These are phyloP conservation scores for Diaporthe sp. DNA, from an alignment of 2,329 filamentous ascomycete genomes.

Conservation along the genomic window DNA sequence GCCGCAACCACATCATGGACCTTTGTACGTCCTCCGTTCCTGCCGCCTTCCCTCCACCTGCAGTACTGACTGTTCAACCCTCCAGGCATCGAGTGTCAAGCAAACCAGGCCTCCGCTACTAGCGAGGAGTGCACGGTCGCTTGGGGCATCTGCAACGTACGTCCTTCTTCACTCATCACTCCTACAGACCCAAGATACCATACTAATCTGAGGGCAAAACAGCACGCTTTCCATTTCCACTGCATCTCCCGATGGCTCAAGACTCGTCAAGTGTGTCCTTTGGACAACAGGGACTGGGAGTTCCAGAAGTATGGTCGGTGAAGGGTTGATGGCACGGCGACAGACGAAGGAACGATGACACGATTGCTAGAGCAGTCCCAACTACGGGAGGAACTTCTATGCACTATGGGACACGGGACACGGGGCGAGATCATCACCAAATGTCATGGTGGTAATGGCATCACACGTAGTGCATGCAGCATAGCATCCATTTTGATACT, in stretches of 20 bases:
- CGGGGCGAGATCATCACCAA: slow-evolving; percentile 6
- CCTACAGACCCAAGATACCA: not conserved
- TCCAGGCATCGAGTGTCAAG: slow-evolving; percentile 95
- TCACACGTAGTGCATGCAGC: slow-evolving; percentile 28
- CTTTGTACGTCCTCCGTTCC: slow-evolving; percentile 75
- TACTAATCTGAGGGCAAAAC: slow-evolving; percentile 50
- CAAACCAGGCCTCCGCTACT: slow-evolving; percentile 96
- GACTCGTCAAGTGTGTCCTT: slow-evolving; percentile 96
- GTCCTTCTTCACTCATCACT: slow-evolving; percentile 50
- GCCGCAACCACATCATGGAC: slow-evolving; percentile 99
- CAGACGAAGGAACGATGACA: slow-evolving; percentile 19
- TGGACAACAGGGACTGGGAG: slow-evolving; percentile 99
- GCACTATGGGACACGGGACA: not conserved
- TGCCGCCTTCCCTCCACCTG: not conserved
- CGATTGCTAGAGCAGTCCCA: not conserved
- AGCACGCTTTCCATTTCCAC: slow-evolving; percentile 99
- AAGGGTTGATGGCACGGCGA: not conserved
- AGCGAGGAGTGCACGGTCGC: slow-evolving; percentile 99
- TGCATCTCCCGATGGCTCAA: slow-evolving; percentile 99
- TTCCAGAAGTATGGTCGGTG: slow-evolving; percentile 97
- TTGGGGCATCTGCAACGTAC: slow-evolving; percentile 98
- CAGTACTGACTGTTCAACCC: slow-evolving; percentile 8
- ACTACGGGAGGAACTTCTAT: not conserved
- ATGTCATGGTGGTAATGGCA: slow-evolving; percentile 5
- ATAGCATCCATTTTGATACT: slow-evolving; percentile 14